Evolutionary conservation across 1,284 basidiomycete species (phyloP).

Genomic region (Austroboletus niveus): DNA sequence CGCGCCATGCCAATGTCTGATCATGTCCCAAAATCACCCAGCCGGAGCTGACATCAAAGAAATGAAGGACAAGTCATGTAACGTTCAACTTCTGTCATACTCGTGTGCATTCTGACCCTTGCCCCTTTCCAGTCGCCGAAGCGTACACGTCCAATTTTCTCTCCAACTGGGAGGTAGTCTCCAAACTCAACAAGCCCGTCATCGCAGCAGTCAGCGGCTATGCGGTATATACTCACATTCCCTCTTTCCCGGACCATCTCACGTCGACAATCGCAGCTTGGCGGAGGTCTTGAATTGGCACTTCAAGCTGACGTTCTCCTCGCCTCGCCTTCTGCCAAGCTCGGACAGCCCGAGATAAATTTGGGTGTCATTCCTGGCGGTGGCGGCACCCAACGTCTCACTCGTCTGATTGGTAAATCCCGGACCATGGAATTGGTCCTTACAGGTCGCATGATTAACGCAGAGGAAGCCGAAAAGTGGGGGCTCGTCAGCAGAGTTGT

Average conservation of each 20-base stretch:
- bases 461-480: slow-evolving; percentile 84
- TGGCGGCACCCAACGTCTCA: slow-evolving; percentile 83
- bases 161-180: slow-evolving; percentile 82
- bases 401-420: slow-evolving; percentile 87
- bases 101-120: background rate
- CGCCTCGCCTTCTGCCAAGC: slow-evolving; percentile 89
- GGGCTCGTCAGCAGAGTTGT: slow-evolving; percentile 84
- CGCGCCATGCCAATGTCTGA: slow-evolving; percentile 2
- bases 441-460: slow-evolving; percentile 81
- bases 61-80: slow-evolving; percentile 90
- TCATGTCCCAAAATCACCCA: slow-evolving; percentile 21
- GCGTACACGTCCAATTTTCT: slow-evolving; percentile 91
- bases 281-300: slow-evolving; percentile 95
- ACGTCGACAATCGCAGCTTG: slow-evolving; percentile 55
- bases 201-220: slow-evolving; percentile 96
- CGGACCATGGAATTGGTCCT: slow-evolving; percentile 95
- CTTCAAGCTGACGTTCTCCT: slow-evolving; percentile 98
- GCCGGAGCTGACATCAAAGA: slow-evolving; percentile 93
- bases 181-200: slow-evolving; percentile 84
- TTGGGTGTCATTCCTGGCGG: slow-evolving; percentile 95
- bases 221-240: slow-evolving; percentile 58
- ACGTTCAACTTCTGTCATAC: slow-evolving; percentile 24
- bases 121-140: slow-evolving; percentile 59
- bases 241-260: background rate
- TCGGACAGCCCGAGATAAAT: slow-evolving; percentile 98